Conservation (phyloP, 2,329 filamentous ascomycete genomes). For the Alternaria ventricosa region DNA sequence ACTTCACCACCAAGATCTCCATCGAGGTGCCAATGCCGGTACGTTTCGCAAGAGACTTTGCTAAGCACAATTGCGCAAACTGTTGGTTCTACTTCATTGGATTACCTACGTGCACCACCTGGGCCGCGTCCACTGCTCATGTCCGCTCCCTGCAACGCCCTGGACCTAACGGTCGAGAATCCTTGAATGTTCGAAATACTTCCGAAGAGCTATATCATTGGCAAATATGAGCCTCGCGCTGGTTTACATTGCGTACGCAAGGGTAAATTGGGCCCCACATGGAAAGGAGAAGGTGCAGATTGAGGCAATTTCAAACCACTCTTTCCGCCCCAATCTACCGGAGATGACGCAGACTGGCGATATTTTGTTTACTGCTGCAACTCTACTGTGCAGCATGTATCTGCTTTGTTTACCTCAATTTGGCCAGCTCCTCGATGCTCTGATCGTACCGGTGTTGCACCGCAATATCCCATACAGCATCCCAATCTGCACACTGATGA, state of each 20-base stretch:
- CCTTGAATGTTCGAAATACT: neutral
- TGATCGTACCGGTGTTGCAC: neutral
- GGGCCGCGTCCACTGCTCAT: constrained; percentile 2
- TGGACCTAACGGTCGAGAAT: neutral
- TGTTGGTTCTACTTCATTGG: neutral
- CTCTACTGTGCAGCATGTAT: neutral
- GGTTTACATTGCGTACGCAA: neutral
- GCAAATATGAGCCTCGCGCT: neutral
- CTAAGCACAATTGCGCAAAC: neutral
- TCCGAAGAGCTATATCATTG: neutral
- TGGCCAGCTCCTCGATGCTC: neutral
- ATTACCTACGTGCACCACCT: neutral
- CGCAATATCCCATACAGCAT: constrained; percentile 7
- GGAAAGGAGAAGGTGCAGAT: neutral
- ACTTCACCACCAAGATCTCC: neutral
- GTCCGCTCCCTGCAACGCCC: constrained; percentile 7
- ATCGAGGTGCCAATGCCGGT: neutral
- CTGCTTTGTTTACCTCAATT: neutral
- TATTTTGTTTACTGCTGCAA: neutral
- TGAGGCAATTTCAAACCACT: neutral
- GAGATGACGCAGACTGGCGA: neutral
- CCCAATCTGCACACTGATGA: constrained; percentile 7
- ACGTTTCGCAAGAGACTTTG: constrained; percentile 1
- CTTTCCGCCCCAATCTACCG: neutral
- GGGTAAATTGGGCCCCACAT: neutral